Evolutionary conservation across 768 basidiomycete genomes (phyloP), one percentile per base, ranked within the genome.

Genomic region (Symmetrospora coprosmae): DNA sequence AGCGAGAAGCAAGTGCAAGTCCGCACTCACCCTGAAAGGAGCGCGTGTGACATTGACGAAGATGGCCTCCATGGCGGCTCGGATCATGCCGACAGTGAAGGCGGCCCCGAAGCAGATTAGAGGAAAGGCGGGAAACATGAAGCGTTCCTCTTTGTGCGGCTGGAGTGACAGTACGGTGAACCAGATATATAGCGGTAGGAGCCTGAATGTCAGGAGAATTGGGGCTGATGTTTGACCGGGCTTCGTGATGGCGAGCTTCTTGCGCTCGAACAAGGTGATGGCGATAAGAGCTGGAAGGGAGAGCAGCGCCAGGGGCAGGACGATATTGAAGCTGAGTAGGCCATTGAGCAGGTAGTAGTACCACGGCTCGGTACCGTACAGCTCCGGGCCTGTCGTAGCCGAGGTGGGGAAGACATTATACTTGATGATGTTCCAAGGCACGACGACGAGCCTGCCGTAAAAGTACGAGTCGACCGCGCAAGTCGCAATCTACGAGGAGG

Each of bases 101-200:
- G 88, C 87, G 0, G 90, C 92, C 69, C 96, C 96, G 74, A 97
- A 88, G 69, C 87, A 88, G 46, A 97, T 73, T 31, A 97, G 72
- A 1, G 88, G 86, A 71, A 92, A 97, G 1, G 81, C 84, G 0
- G 94, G 92, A 72, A 83, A 97, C 82, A 96, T 85, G 75, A 99
- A 99, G n/a, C 94, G 79, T 71, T 99, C 94, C 73, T 99, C 94
- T 74, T 99, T 99, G 74, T 99, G 94, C 1, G 84, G 75, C 73
- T 97, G 92, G 2, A 76, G 66, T 3, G 81, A 82, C 65, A 99
- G 74, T 63, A 94, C 83, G 1, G 73, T 79, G 45, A 83, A 67
- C 92, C 94, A 97, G n/a, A 96, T 65, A 73, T 97, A 96, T 63
- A 92, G 76, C 0, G 89, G 89, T n/a, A 78, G 72, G n/a, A 97